Percentiles rank a stretch among this genome's conserved stretches.
These are phyloP conservation scores for Ceratobasidium theobromae DNA, from an alignment of 1,284 basidiomycete genomes.

Conservation along the genomic window DNA sequence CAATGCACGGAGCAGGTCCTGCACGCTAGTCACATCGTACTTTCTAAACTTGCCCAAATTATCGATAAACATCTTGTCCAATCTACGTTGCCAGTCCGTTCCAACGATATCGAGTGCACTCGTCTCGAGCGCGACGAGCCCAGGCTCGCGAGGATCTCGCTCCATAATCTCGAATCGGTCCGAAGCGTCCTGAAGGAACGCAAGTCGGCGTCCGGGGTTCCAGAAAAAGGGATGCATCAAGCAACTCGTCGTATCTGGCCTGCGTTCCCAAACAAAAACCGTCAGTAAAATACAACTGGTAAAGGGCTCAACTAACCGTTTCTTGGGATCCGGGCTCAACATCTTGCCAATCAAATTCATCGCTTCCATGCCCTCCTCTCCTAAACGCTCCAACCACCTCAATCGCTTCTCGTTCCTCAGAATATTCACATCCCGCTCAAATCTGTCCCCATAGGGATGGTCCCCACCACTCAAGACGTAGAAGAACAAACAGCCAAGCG, in stretches of 20 bases:
- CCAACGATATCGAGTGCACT: conserved; percentile 71
- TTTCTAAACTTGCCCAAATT: conserved; percentile 96
- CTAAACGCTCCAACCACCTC: conserved; percentile 70
- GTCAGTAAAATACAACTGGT: neutral
- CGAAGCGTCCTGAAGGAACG: conserved; percentile 94
- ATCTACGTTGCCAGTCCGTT: conserved; percentile 81
- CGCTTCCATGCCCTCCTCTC: conserved; percentile 89
- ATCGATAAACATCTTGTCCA: conserved; percentile 89
- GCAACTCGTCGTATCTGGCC: conserved; percentile 85
- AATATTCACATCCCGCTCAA: conserved; percentile 90
- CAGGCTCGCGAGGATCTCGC: conserved; percentile 79
- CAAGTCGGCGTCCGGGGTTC: conserved; percentile 81
- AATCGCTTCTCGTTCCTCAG: conserved; percentile 75
- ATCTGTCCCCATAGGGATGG: conserved; percentile 90
- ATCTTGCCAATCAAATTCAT: conserved; percentile 74
- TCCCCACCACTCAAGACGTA: conserved; percentile 84
- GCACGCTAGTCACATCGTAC: conserved; percentile 87
- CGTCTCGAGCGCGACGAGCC: conserved; percentile 75
- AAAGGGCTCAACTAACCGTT: conserved; percentile 55
- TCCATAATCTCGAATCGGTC: conserved; percentile 99
- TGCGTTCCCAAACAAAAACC: conserved; percentile 41
- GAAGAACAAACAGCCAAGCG: conserved; percentile 89
- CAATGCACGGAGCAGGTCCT: conserved; percentile 89
- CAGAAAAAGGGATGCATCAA: conserved; percentile 97
- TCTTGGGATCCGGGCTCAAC: conserved; percentile 71